These are phyloP conservation scores for Blastobotrys niveus DNA, from an alignment of 1,139 yeast species.

Conservation along the genomic window DNA sequence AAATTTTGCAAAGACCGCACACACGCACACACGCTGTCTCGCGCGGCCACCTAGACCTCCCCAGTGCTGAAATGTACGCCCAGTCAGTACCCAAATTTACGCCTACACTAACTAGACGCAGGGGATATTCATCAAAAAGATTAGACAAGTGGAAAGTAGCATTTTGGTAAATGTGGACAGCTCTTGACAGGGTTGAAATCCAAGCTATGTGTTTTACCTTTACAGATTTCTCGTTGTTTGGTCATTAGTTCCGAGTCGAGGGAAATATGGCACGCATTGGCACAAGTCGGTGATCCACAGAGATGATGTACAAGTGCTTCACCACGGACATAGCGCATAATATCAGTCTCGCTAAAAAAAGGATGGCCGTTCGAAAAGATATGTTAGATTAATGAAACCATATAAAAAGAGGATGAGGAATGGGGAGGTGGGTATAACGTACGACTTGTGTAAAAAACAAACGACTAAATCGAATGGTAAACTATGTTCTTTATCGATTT, in stretches of 20 bases:
- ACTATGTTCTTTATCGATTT: conserved; percentile 3
- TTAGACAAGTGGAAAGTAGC: conserved; percentile 9
- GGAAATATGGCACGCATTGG: conserved; percentile 4
- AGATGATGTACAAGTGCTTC: conserved; percentile 5
- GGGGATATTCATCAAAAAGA: too few relatives aligned
- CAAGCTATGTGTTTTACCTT: conserved; percentile 1
- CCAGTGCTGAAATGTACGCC: too few relatives aligned
- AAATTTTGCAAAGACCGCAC: too few relatives aligned
- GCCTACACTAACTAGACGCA: too few relatives aligned
- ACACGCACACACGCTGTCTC: too few relatives aligned
- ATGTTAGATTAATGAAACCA: too few relatives aligned
- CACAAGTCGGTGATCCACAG: conserved; percentile 10
- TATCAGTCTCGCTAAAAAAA: too few relatives aligned
- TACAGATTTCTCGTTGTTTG: conserved; percentile 1
- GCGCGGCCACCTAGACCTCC: too few relatives aligned
- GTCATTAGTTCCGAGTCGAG: background rate
- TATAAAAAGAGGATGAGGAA: background rate
- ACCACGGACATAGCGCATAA: background rate
- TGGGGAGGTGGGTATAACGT: background rate
- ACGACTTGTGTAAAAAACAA: conserved; percentile 6
- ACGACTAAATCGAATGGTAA: conserved; percentile 10
- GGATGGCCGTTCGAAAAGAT: too few relatives aligned
- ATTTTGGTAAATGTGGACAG: conserved; percentile 10
- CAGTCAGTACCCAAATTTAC: too few relatives aligned
- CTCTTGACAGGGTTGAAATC: background rate